Evolutionary conservation across 179 eudicot species (phyloP).

Genomic region (Sideroxylon spinosum): DNA sequence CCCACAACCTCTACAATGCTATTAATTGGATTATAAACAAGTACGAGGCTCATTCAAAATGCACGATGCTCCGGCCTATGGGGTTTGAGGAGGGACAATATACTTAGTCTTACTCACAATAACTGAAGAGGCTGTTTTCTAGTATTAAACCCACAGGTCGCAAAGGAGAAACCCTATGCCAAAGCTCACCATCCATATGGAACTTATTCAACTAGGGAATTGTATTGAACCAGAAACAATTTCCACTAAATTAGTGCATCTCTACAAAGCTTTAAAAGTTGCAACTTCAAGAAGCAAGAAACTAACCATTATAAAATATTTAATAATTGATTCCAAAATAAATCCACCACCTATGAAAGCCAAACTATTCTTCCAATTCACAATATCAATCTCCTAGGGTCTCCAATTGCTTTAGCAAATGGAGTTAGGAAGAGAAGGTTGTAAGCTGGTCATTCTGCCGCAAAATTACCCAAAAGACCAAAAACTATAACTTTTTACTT

Average conservation of each 20-base stretch:
- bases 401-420: background rate
- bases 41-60: background rate
- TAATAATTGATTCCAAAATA: background rate
- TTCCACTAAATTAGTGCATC: background rate
- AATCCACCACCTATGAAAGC: background rate
- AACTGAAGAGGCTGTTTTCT: no score
- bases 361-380: background rate
- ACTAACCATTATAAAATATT: background rate
- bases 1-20: background rate
- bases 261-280: background rate
- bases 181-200: no score
- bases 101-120: no score
- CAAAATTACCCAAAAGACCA: background rate
- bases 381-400: background rate
- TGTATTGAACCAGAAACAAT: no score
- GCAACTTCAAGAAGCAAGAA: background rate
- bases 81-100: no score
- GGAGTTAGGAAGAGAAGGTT: background rate
- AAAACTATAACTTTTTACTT: background rate
- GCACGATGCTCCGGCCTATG: no score
- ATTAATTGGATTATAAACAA: background rate
- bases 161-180: no score
- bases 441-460: constrained; percentile 1
- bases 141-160: no score
- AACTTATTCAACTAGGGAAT: no score